A percentile compares a stretch with the other conserved stretches of the same genome.
phyloP scores from a whole-genome alignment of 805 yeast species.

The Sugiyamaella chiloensis region DNA sequence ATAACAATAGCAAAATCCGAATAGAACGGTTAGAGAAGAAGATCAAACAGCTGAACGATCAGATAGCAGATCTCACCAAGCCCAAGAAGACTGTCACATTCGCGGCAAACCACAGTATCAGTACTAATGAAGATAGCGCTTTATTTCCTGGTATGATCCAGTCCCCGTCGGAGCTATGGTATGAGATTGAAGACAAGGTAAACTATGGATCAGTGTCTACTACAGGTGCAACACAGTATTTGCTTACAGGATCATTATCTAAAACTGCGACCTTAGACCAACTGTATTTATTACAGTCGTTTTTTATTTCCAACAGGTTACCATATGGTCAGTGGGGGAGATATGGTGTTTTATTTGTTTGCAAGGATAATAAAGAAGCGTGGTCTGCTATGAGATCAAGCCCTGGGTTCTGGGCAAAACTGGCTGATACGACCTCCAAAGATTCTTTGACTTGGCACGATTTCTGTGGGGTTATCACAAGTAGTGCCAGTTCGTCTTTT shows the following conservation, averaged over 20 bases:
- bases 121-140: background rate
- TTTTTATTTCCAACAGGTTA: background rate
- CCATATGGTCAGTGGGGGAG: background rate
- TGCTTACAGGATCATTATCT: background rate
- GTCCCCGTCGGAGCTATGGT: slow-evolving; percentile 1
- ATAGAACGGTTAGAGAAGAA: slow-evolving; percentile 2
- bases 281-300: background rate
- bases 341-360: background rate
- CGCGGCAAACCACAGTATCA: background rate
- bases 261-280: background rate
- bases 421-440: background rate
- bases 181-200: background rate
- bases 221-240: background rate
- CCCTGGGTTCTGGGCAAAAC: background rate
- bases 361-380: background rate
- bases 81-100: background rate
- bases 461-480: no score
- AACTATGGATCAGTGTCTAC: background rate
- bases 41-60: slow-evolving; percentile 3
- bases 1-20: slow-evolving; percentile 1
- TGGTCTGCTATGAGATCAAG: background rate
- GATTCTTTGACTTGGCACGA: background rate
- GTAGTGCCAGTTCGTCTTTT: no score
- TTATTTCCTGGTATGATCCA: slow-evolving; percentile 1
- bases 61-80: background rate